Conservation (phyloP, 2,329 filamentous ascomycete genomes). For the Nemania sp. region DNA sequence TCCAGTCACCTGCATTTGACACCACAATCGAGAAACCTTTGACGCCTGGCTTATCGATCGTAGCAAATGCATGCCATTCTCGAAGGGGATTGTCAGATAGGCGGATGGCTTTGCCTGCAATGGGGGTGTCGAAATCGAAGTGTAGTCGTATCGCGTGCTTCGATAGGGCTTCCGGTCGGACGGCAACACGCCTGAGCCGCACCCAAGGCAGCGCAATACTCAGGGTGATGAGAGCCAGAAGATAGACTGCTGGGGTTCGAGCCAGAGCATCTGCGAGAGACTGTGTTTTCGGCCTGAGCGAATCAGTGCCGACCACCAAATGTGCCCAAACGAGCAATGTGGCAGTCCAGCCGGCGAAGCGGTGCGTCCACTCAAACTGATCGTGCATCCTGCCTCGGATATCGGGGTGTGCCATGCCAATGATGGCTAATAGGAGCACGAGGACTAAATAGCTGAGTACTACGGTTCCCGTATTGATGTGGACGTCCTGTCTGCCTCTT, state of each 20-base stretch:
- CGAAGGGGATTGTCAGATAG: conserved; percentile 64
- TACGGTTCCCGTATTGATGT: conserved; percentile 24
- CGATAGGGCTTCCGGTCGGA: conserved; percentile 69
- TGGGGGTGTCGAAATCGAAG: conserved; percentile 65
- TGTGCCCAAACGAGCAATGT: conserved; percentile 68
- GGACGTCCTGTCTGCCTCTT: conserved; percentile 17
- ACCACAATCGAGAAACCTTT: conserved; percentile 69
- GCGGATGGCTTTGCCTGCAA: conserved; percentile 59
- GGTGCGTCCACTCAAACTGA: conserved; percentile 70
- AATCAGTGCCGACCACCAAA: conserved; percentile 57
- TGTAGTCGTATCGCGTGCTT: conserved; percentile 72
- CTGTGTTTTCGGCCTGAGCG: conserved; percentile 36
- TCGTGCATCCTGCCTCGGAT: conserved; percentile 28
- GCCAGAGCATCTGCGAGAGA: conserved; percentile 44
- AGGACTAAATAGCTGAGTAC: conserved; percentile 29
- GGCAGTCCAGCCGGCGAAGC: conserved; percentile 72
- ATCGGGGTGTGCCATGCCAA: conserved; percentile 30
- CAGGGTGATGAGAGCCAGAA: conserved; percentile 64
- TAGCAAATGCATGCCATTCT: conserved; percentile 78
- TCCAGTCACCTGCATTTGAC: conserved; percentile 78
- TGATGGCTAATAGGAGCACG: conserved; percentile 22
- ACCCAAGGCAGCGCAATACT: conserved; percentile 75
- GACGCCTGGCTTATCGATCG: conserved; percentile 54
- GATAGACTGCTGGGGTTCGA: conserved; percentile 62
- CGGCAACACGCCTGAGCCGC: conserved; percentile 67